Conservation (phyloP, 2,329 filamentous ascomycete genomes). For the Dactylellina drechsleri region DNA sequence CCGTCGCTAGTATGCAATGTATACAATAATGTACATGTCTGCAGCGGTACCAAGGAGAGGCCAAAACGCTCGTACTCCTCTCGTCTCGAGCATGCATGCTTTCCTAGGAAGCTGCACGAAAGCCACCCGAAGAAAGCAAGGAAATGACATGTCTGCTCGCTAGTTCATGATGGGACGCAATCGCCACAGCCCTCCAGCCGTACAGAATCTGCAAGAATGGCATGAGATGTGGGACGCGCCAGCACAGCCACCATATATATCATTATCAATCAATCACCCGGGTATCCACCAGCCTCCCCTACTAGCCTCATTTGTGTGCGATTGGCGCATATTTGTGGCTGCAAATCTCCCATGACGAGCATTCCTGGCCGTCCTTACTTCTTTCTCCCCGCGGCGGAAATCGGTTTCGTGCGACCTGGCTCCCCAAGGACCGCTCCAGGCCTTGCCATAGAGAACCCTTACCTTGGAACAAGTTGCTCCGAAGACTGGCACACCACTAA, state of each 20-base stretch:
- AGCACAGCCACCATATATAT: constrained; percentile 48
- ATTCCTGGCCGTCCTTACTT: constrained; percentile 19
- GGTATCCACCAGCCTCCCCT: constrained; percentile 34
- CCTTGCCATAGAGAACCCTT: constrained; percentile 27
- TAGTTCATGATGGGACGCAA: constrained; percentile 31
- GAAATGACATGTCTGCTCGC: background rate
- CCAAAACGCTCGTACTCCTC: constrained; percentile 38
- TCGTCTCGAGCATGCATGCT: constrained; percentile 26
- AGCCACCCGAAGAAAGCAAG: constrained; percentile 2
- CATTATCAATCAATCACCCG: constrained; percentile 6
- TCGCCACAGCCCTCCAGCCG: constrained; percentile 44
- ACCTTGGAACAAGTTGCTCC: constrained; percentile 19
- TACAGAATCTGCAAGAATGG: constrained; percentile 39
- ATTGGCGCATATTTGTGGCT: constrained; percentile 51
- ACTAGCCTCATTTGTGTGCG: constrained; percentile 54
- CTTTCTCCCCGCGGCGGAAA: constrained; percentile 20
- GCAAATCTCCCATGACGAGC: constrained; percentile 27
- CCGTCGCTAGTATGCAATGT: constrained; percentile 2
- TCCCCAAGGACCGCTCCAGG: constrained; percentile 37
- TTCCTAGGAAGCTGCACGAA: constrained; percentile 20
- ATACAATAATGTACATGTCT: background rate
- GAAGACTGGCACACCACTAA: constrained; percentile 17
- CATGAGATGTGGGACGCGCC: constrained; percentile 14
- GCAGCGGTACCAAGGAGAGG: constrained; percentile 3
- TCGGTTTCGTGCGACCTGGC: constrained; percentile 30